Conservation (phyloP, 371 early-diverging fungal genomes). For the Zancudomyces culisetae region DNA sequence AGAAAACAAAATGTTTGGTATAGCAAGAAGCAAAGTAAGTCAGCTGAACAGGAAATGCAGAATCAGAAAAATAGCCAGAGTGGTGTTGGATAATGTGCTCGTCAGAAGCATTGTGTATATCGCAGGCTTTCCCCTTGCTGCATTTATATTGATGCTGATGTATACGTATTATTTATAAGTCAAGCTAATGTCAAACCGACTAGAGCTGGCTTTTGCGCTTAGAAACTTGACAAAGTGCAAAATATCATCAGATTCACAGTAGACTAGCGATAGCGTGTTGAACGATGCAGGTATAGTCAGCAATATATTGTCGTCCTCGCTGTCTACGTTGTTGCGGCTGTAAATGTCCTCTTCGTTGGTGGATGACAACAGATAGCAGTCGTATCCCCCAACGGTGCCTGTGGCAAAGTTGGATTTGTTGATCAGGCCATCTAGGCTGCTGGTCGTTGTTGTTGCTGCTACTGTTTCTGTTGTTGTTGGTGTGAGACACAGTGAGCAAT, state of each 20-base stretch:
- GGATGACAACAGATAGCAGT: constrained; percentile 57
- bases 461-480: constrained; percentile 23
- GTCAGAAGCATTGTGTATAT: too few relatives aligned
- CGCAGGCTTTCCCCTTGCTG: too few relatives aligned
- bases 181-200: constrained; percentile 59
- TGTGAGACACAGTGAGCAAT: too few relatives aligned
- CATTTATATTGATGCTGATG: too few relatives aligned
- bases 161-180: too few relatives aligned
- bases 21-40: too few relatives aligned
- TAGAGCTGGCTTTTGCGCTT: constrained; percentile 39
- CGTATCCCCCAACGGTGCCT: constrained; percentile 53
- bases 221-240: constrained; percentile 61
- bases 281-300: constrained; percentile 39
- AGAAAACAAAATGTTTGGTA: too few relatives aligned
- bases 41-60: too few relatives aligned
- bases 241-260: constrained; percentile 48
- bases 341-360: constrained; percentile 44
- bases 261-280: constrained; percentile 40
- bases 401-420: constrained; percentile 27
- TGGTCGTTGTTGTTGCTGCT: constrained; percentile 35
- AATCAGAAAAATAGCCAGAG: too few relatives aligned
- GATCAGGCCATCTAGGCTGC: constrained; percentile 3
- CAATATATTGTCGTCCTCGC: constrained; percentile 42
- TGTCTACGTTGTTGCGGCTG: too few relatives aligned
- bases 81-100: too few relatives aligned